Evolutionary conservation across 108 stramenopile genomes (phyloP), one percentile per base, ranked within the genome.

Genomic region (Cyclotella kingstonii): DNA sequence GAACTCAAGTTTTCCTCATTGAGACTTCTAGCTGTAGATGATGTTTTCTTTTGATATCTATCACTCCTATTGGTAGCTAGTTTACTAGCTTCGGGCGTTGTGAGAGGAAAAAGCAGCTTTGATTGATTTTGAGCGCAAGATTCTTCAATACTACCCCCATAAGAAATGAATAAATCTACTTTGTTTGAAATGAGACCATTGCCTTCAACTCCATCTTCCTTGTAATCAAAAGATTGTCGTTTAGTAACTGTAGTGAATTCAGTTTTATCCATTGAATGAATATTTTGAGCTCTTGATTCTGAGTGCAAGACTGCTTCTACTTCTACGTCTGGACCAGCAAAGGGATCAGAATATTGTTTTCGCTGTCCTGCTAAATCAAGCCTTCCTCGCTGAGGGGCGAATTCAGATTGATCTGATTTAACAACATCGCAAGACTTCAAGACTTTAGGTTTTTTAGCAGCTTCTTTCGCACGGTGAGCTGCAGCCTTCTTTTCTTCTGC

Each of bases 401-500:
- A 11, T 14, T 34, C 30, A 25, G 26, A 33, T 18, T 39, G 0
- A 11, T 38, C 17, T 8, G 46, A 45, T 35, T 70, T 47, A 7
- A 15, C 9, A 29, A 33, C 40, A 27, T 15, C 6, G 18, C 30
- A 49, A 3, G 62, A 54, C 44, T 62, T 33, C 1, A 48, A 10
- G 10, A 58, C n/a, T 41, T 33, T 26, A 10, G 65, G 19, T 28
- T 60, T 71, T 19, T 50, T 66, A 0, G 45, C 56, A 2, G 14
- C 36, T 56, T 72, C 76, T 41, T 60, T 77, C 1, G 79, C 65
- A 7, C 53, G 68, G n/a, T 58, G 60, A 28, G 73, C 73, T 12
- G 66, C 71, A 14, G 54, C 73, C 42, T 76, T 70, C 56, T 67
- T 76, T 54, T 76, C 52, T 60, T 71, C 74, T 14, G 79, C 64